A percentile compares a stretch with the other conserved stretches of the same genome.
Conservation (phyloP, 768 basidiomycete genomes). For the Leccinellum albellum region DNA sequence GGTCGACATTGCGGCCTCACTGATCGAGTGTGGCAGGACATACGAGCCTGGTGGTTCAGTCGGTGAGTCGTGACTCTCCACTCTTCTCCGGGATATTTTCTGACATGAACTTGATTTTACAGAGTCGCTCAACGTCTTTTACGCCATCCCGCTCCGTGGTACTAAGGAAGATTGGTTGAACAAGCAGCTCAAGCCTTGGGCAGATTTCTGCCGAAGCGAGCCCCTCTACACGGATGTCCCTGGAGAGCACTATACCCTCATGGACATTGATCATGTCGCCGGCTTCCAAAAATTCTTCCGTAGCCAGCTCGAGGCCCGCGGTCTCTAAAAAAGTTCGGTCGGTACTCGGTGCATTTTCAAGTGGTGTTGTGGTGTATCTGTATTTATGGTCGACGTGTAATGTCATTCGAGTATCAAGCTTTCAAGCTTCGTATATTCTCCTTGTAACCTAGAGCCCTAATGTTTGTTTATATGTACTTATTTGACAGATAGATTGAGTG, state of each 20-base stretch:
- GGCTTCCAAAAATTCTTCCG: conserved; percentile 30
- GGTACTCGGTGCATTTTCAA: neutral
- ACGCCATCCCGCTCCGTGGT: conserved; percentile 26
- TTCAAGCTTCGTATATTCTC: neutral
- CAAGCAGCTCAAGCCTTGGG: conserved; percentile 28
- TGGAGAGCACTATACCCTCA: conserved; percentile 29
- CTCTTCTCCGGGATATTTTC: neutral
- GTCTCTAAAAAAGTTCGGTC: conserved; percentile 10
- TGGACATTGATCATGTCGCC: conserved; percentile 31
- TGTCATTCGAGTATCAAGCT: no score
- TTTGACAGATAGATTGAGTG: neutral
- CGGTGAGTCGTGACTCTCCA: conserved; percentile 15
- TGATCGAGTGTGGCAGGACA: conserved; percentile 30
- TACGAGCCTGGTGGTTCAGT: conserved; percentile 26
- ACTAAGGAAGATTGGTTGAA: conserved; percentile 31
- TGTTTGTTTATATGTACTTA: neutral
- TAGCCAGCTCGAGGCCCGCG: conserved; percentile 22
- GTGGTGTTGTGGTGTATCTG: neutral
- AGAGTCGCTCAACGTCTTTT: conserved; percentile 25
- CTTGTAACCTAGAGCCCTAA: neutral
- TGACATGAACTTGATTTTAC: neutral
- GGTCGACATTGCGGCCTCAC: conserved; percentile 29
- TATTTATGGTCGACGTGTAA: neutral
- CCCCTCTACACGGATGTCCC: conserved; percentile 25
- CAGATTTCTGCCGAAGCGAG: conserved; percentile 21